Evolutionary conservation across 176 grass and related monocot genomes (phyloP).

Genomic region (Eleusine coracana): DNA sequence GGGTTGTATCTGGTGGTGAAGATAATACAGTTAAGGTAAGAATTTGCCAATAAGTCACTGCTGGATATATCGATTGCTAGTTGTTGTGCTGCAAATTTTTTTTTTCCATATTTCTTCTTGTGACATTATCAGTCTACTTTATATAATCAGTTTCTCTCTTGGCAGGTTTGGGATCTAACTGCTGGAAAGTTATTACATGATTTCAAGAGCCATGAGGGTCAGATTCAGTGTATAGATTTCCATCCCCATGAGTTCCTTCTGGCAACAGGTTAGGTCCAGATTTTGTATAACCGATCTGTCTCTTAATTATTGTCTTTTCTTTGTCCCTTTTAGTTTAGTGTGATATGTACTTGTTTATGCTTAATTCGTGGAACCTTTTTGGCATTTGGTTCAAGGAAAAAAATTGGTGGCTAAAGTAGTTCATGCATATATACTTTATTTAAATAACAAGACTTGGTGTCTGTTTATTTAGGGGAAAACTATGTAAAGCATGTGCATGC

Average conservation of each 20-base stretch:
- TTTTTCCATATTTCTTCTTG: constrained; percentile 15
- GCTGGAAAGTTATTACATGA: constrained; percentile 96
- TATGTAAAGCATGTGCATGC: constrained; percentile 23
- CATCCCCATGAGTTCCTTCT: constrained; percentile 94
- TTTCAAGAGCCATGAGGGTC: constrained; percentile 91
- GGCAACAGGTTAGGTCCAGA: constrained; percentile 83
- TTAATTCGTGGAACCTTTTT: constrained; percentile 12
- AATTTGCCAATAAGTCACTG: constrained; percentile 10
- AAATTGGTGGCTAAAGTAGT: constrained; percentile 6
- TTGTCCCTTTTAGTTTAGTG: constrained; percentile 35
- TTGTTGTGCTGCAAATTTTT: constrained; percentile 11
- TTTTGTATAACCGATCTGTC: constrained; percentile 13
- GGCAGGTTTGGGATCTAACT: constrained; percentile 93
- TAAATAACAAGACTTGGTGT: neutral
- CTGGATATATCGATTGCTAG: constrained; percentile 28
- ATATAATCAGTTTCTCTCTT: constrained; percentile 29
- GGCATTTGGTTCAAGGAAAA: constrained; percentile 20
- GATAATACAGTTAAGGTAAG: constrained; percentile 92
- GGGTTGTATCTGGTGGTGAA: constrained; percentile 97
- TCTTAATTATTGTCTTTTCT: constrained; percentile 30
- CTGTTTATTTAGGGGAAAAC: neutral
- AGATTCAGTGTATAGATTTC: constrained; percentile 98
- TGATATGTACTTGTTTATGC: constrained; percentile 10
- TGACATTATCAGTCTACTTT: neutral
- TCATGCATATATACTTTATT: neutral